Conservation (phyloP, 805 yeast genomes). For the Saturnispora gosingensis region DNA sequence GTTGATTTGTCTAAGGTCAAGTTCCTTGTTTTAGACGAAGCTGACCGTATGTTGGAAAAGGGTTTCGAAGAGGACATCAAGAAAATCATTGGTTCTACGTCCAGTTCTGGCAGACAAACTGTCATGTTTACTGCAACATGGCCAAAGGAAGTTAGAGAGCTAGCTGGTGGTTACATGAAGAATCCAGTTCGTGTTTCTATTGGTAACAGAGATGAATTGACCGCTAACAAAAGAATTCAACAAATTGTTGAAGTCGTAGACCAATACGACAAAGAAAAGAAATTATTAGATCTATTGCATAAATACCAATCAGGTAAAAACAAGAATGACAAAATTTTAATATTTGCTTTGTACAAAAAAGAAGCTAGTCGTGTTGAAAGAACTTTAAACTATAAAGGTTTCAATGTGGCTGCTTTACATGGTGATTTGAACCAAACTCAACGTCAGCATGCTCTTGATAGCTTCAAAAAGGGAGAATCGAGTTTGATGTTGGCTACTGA, state of each 20-base stretch:
- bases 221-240: constrained; percentile 89
- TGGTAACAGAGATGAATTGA: constrained; percentile 88
- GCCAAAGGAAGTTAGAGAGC: constrained; percentile 97
- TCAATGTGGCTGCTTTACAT: constrained; percentile 83
- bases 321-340: constrained; percentile 70
- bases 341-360: constrained; percentile 92
- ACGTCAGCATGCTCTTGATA: constrained; percentile 77
- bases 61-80: constrained; percentile 97
- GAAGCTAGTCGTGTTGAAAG: constrained; percentile 91
- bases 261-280: constrained; percentile 68
- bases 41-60: constrained; percentile 96
- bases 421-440: constrained; percentile 92
- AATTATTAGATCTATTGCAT: constrained; percentile 58
- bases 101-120: constrained; percentile 64
- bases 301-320: constrained; percentile 62
- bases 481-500: constrained; percentile 88
- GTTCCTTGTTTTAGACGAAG: constrained; percentile 90
- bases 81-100: constrained; percentile 52
- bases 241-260: constrained; percentile 93
- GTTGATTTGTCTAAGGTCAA: constrained; percentile 57
- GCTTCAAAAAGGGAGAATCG: constrained; percentile 73
- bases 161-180: constrained; percentile 79
- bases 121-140: constrained; percentile 99
- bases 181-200: constrained; percentile 82
- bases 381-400: constrained; percentile 62